These are phyloP conservation scores for Fusarium vanettenii DNA, from an alignment of 2,329 filamentous ascomycete genomes.

Conservation along the genomic window DNA sequence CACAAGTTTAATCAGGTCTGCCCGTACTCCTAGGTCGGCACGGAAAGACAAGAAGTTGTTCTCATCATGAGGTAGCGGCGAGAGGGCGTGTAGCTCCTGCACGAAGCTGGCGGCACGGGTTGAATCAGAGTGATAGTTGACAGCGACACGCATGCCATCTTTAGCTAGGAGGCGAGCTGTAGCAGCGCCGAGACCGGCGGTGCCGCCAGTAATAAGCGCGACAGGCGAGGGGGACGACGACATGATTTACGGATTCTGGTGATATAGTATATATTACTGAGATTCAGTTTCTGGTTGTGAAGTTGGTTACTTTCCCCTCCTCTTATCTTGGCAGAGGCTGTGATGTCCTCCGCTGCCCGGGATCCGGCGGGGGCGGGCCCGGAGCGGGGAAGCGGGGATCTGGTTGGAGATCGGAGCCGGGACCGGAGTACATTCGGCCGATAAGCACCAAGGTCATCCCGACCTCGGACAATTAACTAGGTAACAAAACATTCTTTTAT, in stretches of 20 bases:
- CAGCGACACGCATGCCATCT: slow-evolving; percentile 74
- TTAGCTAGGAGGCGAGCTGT: slow-evolving; percentile 75
- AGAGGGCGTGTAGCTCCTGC: slow-evolving; percentile 62
- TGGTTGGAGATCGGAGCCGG: neutral
- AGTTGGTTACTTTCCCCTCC: neutral
- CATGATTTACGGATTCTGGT: neutral
- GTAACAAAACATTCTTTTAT: neutral
- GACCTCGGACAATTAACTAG: neutral
- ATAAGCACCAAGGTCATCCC: neutral
- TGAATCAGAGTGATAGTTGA: slow-evolving; percentile 77
- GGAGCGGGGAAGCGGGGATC: neutral
- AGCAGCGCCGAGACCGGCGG: slow-evolving; percentile 77
- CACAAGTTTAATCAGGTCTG: slow-evolving; percentile 70
- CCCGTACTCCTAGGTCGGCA: slow-evolving; percentile 72
- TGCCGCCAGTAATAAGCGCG: slow-evolving; percentile 63
- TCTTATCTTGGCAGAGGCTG: neutral
- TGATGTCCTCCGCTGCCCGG: neutral
- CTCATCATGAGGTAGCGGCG: slow-evolving; percentile 44
- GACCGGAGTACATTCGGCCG: neutral
- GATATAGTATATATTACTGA: neutral
- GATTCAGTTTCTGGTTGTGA: neutral
- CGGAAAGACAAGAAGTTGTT: slow-evolving; percentile 63
- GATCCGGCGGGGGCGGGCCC: neutral
- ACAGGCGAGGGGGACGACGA: slow-evolving; percentile 38
- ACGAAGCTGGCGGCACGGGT: slow-evolving; percentile 70